Evolutionary conservation across 805 yeast genomes (phyloP).

Genomic region (Starmerella tilneyi): DNA sequence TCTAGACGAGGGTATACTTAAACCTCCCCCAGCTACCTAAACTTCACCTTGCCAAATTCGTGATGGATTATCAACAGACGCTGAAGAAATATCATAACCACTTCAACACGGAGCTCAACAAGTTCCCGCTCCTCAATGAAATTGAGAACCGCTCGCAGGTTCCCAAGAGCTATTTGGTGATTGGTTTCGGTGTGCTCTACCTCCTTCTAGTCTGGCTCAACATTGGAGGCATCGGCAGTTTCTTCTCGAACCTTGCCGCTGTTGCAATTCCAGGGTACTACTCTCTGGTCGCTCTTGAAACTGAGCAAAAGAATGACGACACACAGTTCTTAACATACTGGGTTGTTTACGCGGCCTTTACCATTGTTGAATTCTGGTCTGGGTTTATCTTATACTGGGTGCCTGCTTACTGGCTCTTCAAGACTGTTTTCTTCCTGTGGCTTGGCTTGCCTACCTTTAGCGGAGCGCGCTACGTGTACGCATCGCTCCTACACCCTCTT

Average conservation of each 20-base stretch:
- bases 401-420: conserved; percentile 92
- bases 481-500: conserved; percentile 56
- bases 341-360: conserved; percentile 93
- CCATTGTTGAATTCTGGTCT: conserved; percentile 92
- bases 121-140: conserved; percentile 28
- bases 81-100: conserved; percentile 14
- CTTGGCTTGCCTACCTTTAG: conserved; percentile 78
- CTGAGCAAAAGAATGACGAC: conserved; percentile 62
- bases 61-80: conserved; percentile 3
- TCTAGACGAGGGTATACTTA: neutral
- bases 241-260: conserved; percentile 85
- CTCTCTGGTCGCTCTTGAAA: conserved; percentile 74
- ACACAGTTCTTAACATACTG: conserved; percentile 85
- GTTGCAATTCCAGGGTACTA: conserved; percentile 82
- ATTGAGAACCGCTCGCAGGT: conserved; percentile 31
- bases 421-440: conserved; percentile 77
- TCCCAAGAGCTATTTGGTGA: conserved; percentile 79
- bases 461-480: conserved; percentile 73
- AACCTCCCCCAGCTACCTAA: neutral
- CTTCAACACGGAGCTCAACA: conserved; percentile 29
- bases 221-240: conserved; percentile 90
- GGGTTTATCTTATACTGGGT: conserved; percentile 85
- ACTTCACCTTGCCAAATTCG: neutral
- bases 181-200: conserved; percentile 56
- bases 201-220: conserved; percentile 73